Conservation (phyloP, 805 yeast species). For the Sporopachydermia lactativora region DNA sequence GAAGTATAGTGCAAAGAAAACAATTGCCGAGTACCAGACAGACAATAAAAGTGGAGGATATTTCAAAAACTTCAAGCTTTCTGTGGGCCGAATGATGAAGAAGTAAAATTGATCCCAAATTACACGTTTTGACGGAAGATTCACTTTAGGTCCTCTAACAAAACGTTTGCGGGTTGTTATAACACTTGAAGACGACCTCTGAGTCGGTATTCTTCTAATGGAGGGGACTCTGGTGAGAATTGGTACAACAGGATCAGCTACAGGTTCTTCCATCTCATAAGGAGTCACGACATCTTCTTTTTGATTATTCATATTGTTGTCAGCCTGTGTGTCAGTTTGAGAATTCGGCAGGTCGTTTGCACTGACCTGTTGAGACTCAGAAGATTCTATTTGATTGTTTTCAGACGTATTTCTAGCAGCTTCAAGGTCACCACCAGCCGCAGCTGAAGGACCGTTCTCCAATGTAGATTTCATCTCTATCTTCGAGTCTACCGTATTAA, state of each 20-base stretch:
- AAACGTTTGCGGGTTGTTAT: conserved; percentile 5
- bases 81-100: conserved; percentile 40
- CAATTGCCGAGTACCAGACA: conserved; percentile 43
- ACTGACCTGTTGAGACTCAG: background rate
- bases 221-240: background rate
- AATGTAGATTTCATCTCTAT: background rate
- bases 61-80: conserved; percentile 38
- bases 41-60: conserved; percentile 59
- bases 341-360: background rate
- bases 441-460: background rate
- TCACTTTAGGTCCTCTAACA: conserved; percentile 13
- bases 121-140: conserved; percentile 15
- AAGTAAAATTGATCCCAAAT: conserved; percentile 23
- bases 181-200: conserved; percentile 11
- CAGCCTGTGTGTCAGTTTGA: background rate
- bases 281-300: conserved; percentile 14
- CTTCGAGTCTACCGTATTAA: conserved; percentile 23
- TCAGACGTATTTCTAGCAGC: too few species aligned
- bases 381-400: too few species aligned
- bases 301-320: too few species aligned
- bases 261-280: conserved; percentile 12
- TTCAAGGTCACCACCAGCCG: too few species aligned
- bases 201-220: background rate
- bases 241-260: conserved; percentile 10
- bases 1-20: conserved; percentile 50